Percentiles rank a stretch among this genome's conserved stretches.
Conservation (phyloP, 2,329 filamentous ascomycete genomes). For the Pseudogymnoascus pannorum region DNA sequence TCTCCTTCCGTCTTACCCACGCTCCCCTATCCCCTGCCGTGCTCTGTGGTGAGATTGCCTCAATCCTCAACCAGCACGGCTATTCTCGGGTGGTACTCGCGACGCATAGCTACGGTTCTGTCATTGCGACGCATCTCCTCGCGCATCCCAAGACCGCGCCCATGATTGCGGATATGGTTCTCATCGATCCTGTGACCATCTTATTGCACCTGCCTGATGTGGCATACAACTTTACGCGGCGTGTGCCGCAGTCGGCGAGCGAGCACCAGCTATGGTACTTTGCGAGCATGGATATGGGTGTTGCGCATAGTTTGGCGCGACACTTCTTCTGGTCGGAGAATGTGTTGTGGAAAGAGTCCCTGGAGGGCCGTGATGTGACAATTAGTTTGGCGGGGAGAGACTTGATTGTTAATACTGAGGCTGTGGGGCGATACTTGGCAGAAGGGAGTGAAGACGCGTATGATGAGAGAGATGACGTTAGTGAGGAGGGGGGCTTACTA, state of each 20-base stretch:
- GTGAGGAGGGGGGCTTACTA: constrained; percentile 12
- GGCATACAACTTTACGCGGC: constrained; percentile 52
- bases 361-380: constrained; percentile 33
- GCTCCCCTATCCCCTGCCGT: constrained; percentile 39
- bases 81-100: constrained; percentile 46
- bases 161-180: constrained; percentile 42
- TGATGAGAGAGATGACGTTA: constrained; percentile 17
- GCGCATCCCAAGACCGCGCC: constrained; percentile 29
- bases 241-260: constrained; percentile 40
- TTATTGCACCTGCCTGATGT: constrained; percentile 55
- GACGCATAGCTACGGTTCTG: constrained; percentile 46
- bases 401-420: constrained; percentile 46
- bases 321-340: constrained; percentile 57
- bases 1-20: constrained; percentile 50
- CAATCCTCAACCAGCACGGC: constrained; percentile 44
- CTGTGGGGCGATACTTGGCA: constrained; percentile 43
- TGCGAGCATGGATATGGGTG: constrained; percentile 49
- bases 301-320: constrained; percentile 49
- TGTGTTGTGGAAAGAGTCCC: constrained; percentile 51
- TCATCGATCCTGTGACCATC: constrained; percentile 54
- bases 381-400: constrained; percentile 45
- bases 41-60: constrained; percentile 44
- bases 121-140: constrained; percentile 49
- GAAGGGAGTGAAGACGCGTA: constrained; percentile 9
- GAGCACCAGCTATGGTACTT: constrained; percentile 56